These are phyloP conservation scores for Stagonosporopsis rhizophila DNA, from an alignment of 2,329 filamentous ascomycete species.

Conservation along the genomic window DNA sequence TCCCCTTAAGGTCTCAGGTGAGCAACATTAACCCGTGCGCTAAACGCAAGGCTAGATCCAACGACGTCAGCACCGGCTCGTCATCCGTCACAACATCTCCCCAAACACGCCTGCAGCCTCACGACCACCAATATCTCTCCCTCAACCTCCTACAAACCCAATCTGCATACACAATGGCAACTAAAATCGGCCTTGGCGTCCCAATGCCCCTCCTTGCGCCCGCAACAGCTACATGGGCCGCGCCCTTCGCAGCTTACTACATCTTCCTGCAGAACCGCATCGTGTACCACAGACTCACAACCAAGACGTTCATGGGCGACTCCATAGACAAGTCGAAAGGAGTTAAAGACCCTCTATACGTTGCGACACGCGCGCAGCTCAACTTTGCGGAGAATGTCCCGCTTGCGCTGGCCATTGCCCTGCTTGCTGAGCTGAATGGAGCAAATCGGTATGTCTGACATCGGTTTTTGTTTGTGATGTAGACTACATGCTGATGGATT, in stretches of 20 bases:
- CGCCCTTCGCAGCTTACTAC: conserved; percentile 54
- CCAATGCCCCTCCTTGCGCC: conserved; percentile 43
- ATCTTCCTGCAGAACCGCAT: conserved; percentile 52
- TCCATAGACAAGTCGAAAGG: conserved; percentile 22
- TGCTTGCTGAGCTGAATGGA: conserved; percentile 56
- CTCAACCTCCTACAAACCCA: neutral
- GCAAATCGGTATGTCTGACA: conserved; percentile 38
- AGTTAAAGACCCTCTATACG: conserved; percentile 41
- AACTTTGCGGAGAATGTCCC: conserved; percentile 57
- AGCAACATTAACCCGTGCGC: conserved; percentile 6
- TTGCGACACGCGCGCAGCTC: conserved; percentile 47
- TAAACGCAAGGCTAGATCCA: conserved; percentile 18
- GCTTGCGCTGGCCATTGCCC: conserved; percentile 47
- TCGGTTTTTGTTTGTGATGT: neutral
- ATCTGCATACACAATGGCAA: conserved; percentile 27
- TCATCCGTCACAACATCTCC: neutral
- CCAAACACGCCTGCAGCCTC: neutral
- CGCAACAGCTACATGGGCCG: conserved; percentile 50
- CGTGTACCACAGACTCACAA: conserved; percentile 38
- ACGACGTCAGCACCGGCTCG: conserved; percentile 23
- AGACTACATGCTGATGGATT: neutral
- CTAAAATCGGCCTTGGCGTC: conserved; percentile 44
- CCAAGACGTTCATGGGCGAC: conserved; percentile 35
- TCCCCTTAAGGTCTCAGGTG: neutral
- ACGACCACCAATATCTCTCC: neutral